Base-by-base conservation (phyloP, 345 rosid species). In the Combretum micranthum region DNA sequence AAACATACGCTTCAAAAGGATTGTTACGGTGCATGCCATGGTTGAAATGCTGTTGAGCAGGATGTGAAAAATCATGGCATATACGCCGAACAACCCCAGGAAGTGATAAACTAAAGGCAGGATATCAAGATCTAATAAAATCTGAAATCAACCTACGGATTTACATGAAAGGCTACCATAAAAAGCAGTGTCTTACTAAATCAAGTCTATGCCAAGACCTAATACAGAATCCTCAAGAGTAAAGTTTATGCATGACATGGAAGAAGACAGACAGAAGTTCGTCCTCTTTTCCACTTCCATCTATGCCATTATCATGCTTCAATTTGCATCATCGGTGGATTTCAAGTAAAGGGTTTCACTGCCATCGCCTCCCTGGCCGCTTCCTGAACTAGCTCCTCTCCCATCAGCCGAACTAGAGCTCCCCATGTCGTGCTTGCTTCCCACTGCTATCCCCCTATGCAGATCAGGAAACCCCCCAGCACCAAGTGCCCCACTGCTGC, bases 281-380 rank as follows among this genome's bases (percentile, higher is more conserved):
- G 23, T 19, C 58, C 15, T 47, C 45, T 62, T 58, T 63, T 56
- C 62, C 72, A 43, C 57, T 76, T 66, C 20, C 20, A 47, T 18
- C 50, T 47, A 15, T 14, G 26, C 53, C 6, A 37, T n/a, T 37
- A 79, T 55, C 80, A 79, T 60, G 82, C 88, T 20, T 53, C 53
- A 87, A 59, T 89, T 89, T 58, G 90, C 95, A 11, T 85, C 97
- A 50, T 85, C 92, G 0, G 76, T 50, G 1, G 88, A 75, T 73
- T 85, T 94, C 81, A 94, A 74, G 86, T 94, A 94, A 32, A 80
- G 86, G 19, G 84, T 82, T 73, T 90, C 99, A 15, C 96, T 97
- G 6, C 96, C 98, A 53, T 88, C 89, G 15, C 82, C 77, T 39
- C 84, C 77, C 47, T 69, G 77, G 48, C 84, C 77, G 23, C 62